Evolutionary conservation across 2,329 filamentous ascomycete species (phyloP).

Genomic region (Lasiodiplodia gonubiensis): DNA sequence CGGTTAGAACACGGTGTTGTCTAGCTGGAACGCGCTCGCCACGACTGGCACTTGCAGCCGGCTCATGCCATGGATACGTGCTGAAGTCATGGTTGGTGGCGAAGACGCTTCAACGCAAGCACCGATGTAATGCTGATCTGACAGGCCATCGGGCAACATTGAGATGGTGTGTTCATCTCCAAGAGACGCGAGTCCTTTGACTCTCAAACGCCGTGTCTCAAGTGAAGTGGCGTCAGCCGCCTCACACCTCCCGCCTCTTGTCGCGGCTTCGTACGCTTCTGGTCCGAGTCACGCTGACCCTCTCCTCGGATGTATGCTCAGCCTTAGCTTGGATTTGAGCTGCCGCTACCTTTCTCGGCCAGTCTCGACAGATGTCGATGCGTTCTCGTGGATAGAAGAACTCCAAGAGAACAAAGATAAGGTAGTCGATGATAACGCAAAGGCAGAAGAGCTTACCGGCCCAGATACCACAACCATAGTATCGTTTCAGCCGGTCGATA

Average conservation of each 20-base stretch:
- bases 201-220: conserved; percentile 14
- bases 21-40: not conserved
- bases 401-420: conserved; percentile 87
- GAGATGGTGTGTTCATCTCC: not conserved
- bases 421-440: conserved; percentile 90
- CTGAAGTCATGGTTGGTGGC: conserved; percentile 3
- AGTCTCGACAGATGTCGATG: conserved; percentile 89
- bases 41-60: not conserved
- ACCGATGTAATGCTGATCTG: too few species aligned
- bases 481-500: conserved; percentile 92
- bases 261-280: conserved; percentile 13
- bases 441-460: conserved; percentile 96
- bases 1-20: not conserved
- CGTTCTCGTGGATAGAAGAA: conserved; percentile 81
- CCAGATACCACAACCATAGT: conserved; percentile 98
- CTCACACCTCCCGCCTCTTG: conserved; percentile 7
- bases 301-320: not conserved
- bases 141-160: not conserved
- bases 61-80: conserved; percentile 8
- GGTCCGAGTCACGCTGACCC: not conserved
- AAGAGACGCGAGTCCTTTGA: not conserved
- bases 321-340: conserved; percentile 2
- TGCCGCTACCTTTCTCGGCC: conserved; percentile 76
- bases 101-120: not conserved
- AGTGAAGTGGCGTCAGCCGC: not conserved